Evolutionary conservation across 164 flowering plant species (phyloP).

Genomic region (Annona squamosa): DNA sequence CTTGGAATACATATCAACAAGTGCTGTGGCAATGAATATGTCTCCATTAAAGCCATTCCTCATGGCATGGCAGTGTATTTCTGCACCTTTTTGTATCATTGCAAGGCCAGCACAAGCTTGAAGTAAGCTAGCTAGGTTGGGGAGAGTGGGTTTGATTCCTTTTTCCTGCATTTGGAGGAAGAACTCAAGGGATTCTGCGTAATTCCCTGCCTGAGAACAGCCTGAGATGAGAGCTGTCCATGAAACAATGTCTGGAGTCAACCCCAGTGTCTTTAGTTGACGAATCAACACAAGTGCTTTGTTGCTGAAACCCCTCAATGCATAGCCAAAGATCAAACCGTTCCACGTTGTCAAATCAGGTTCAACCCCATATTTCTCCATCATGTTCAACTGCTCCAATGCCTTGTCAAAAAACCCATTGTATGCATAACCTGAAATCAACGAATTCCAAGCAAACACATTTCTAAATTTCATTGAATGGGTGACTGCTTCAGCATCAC

Average conservation of each 20-base stretch:
- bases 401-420: conserved; percentile 43
- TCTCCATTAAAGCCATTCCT: conserved; percentile 34
- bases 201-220: conserved; percentile 37
- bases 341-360: conserved; percentile 65
- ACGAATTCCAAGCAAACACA: conserved; percentile 53
- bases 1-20: conserved; percentile 57
- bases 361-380: conserved; percentile 43
- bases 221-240: conserved; percentile 77
- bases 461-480: conserved; percentile 35
- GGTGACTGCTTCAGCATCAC: conserved; percentile 33
- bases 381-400: conserved; percentile 23
- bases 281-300: conserved; percentile 42
- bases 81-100: conserved; percentile 43
- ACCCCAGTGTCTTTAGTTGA: conserved; percentile 33
- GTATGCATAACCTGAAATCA: conserved; percentile 49
- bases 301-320: conserved; percentile 30
- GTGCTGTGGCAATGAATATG: conserved; percentile 42
- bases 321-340: conserved; percentile 47
- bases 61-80: conserved; percentile 41
- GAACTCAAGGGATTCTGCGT: conserved; percentile 27
- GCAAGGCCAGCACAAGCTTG: conserved; percentile 51
- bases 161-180: conserved; percentile 43
- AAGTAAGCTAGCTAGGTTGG: conserved; percentile 44
- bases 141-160: conserved; percentile 45
- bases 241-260: conserved; percentile 52